Evolutionary conservation across 352 stramenopile genomes (phyloP).

Genomic region (Phytopythium kandeliae): DNA sequence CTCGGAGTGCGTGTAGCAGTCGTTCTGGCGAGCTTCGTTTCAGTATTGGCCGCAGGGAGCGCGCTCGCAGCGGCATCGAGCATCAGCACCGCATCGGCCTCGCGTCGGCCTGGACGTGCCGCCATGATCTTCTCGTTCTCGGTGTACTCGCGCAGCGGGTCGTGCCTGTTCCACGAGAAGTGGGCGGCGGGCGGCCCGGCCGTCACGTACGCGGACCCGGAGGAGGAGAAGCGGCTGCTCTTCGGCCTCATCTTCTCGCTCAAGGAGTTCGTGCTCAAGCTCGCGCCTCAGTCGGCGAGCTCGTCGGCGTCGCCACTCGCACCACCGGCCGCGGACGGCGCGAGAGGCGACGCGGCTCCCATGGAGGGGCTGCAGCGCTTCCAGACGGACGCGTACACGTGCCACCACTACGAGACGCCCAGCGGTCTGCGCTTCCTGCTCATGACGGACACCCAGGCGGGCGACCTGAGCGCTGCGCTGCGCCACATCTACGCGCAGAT

Average conservation of each 20-base stretch:
- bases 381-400: constrained; percentile 87
- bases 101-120: too few relatives aligned
- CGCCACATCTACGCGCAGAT: constrained; percentile 87
- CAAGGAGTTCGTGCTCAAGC: constrained; percentile 85
- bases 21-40: too few relatives aligned
- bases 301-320: constrained; percentile 10
- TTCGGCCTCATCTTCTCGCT: constrained; percentile 91
- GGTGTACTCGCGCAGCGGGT: constrained; percentile 88
- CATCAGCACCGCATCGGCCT: too few relatives aligned
- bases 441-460: constrained; percentile 85
- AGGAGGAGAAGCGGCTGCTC: constrained; percentile 89
- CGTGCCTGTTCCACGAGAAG: constrained; percentile 90
- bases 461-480: constrained; percentile 77
- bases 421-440: constrained; percentile 89
- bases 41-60: too few relatives aligned
- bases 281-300: constrained; percentile 34
- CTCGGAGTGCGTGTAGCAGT: too few relatives aligned
- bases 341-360: constrained; percentile 8
- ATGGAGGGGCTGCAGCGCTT: constrained; percentile 70
- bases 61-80: too few relatives aligned
- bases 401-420: constrained; percentile 89
- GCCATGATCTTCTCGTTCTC: constrained; percentile 94
- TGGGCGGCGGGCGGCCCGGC: constrained; percentile 56
- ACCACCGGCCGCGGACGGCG: constrained; percentile 11
- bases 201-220: constrained; percentile 72